Percentiles rank a stretch among this genome's conserved stretches.
These are phyloP conservation scores for Thermothelomyces thermophilus DNA, from an alignment of 2,329 filamentous ascomycete species.

Conservation along the genomic window DNA sequence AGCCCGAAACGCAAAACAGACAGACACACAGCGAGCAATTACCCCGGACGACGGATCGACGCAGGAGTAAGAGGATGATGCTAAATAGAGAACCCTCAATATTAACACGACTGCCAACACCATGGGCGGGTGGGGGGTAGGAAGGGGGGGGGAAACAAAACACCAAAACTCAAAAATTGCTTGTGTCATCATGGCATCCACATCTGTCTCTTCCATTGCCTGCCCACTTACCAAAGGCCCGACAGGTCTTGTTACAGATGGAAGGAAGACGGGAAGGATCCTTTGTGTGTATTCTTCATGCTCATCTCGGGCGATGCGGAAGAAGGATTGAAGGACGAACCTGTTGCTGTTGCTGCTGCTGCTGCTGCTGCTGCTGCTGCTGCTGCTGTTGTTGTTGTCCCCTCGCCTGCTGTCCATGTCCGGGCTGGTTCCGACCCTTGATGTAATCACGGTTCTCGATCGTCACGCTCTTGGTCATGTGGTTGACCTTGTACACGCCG, in stretches of 20 bases:
- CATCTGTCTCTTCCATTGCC: neutral
- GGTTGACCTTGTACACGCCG: conserved; percentile 98
- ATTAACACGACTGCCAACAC: conserved; percentile 4
- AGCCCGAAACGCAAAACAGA: neutral
- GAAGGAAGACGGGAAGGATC: neutral
- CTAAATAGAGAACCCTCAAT: neutral
- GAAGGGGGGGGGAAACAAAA: neutral
- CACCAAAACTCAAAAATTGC: no score
- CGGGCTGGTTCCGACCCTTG: conserved; percentile 20
- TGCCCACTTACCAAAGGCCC: neutral
- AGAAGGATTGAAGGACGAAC: conserved; percentile 14
- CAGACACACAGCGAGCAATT: neutral
- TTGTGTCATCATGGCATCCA: neutral
- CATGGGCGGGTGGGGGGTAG: neutral
- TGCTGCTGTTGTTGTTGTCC: neutral
- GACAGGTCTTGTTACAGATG: neutral
- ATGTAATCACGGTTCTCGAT: conserved; percentile 82
- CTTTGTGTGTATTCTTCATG: neutral
- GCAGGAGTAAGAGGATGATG: conserved; percentile 7
- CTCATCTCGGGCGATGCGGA: conserved; percentile 9
- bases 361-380: neutral
- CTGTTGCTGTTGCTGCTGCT: conserved; percentile 6
- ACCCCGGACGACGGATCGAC: conserved; percentile 7
- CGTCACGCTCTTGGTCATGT: conserved; percentile 92
- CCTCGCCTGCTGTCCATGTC: neutral